A percentile compares a stretch with the other conserved stretches of the same genome.
These are phyloP conservation scores for Albizia julibrissin DNA, from an alignment of 306 rosid genomes.

Conservation along the genomic window DNA sequence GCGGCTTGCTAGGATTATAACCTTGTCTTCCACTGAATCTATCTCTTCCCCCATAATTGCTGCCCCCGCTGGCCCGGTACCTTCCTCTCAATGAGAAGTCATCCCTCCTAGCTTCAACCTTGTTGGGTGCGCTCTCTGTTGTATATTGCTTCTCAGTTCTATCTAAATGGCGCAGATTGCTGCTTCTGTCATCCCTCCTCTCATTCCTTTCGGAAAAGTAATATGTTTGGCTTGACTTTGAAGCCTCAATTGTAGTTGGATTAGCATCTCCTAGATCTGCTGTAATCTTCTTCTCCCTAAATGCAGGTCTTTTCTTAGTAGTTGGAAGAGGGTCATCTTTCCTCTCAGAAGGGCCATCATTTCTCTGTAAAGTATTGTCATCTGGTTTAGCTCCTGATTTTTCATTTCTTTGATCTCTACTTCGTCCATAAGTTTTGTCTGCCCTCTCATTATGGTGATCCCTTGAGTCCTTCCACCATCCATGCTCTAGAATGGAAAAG, in stretches of 20 bases:
- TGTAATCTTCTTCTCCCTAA: conserved; percentile 63
- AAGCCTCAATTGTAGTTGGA: conserved; percentile 35
- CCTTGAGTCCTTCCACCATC: conserved; percentile 69
- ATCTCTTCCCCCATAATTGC: conserved; percentile 51
- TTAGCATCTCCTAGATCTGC: conserved; percentile 49
- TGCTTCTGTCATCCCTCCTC: conserved; percentile 54
- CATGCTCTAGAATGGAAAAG: conserved; percentile 50
- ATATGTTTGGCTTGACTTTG: conserved; percentile 43
- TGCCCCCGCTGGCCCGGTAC: conserved; percentile 34
- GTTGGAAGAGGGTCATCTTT: conserved; percentile 44
- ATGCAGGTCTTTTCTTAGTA: conserved; percentile 69
- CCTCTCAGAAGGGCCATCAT: conserved; percentile 45
- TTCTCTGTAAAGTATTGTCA: conserved; percentile 46
- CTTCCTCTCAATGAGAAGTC: conserved; percentile 52
- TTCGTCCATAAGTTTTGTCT: conserved; percentile 34
- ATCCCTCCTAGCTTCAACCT: conserved; percentile 47
- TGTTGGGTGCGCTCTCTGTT: conserved; percentile 41
- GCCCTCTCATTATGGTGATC: conserved; percentile 45
- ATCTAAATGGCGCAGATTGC: conserved; percentile 39
- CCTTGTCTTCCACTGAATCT: conserved; percentile 48
- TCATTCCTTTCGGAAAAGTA: conserved; percentile 44
- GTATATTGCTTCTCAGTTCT: conserved; percentile 50
- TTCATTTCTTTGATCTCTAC: conserved; percentile 47
- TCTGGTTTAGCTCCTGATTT: conserved; percentile 43
- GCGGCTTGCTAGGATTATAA: conserved; percentile 35